A percentile compares a stretch with the other conserved stretches of the same genome.
phyloP scores from a whole-genome alignment of 345 rosid genomes.

The Kandelia obovata region DNA sequence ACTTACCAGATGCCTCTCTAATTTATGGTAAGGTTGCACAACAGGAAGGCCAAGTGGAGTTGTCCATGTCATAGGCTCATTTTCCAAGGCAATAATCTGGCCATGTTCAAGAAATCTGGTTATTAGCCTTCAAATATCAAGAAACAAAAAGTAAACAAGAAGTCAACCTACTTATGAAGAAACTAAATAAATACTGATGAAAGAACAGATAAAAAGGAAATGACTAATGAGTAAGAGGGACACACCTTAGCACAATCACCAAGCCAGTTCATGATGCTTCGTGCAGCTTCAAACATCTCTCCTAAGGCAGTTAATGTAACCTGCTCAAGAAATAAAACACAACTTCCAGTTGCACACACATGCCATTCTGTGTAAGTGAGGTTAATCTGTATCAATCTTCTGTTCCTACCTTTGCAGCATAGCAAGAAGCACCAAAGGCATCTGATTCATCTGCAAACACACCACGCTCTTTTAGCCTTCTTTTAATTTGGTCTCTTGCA shows the following conservation, averaged over 20 bases:
- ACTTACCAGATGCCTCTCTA: constrained; percentile 74
- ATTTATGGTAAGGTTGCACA: constrained; percentile 84
- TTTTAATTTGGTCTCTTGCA: constrained; percentile 93
- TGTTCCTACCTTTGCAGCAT: constrained; percentile 85
- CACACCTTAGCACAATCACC: constrained; percentile 95
- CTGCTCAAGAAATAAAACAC: constrained; percentile 39
- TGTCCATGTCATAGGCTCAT: constrained; percentile 88
- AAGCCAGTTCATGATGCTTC: constrained; percentile 89
- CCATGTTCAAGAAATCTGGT: constrained; percentile 13
- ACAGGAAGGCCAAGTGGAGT: constrained; percentile 98
- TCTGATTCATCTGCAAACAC: constrained; percentile 51
- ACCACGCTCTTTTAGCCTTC: constrained; percentile 89
- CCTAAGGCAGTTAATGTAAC: constrained; percentile 80
- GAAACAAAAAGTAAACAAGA: background rate
- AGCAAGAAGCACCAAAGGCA: constrained; percentile 69
- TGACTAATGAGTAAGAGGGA: constrained; percentile 13
- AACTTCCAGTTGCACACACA: constrained; percentile 1
- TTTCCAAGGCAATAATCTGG: constrained; percentile 86
- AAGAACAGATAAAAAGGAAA: background rate
- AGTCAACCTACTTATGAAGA: background rate
- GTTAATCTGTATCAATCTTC: constrained; percentile 4
- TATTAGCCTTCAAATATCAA: constrained; percentile 4
- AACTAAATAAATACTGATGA: background rate
- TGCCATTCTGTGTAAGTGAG: background rate
- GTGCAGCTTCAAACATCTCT: constrained; percentile 97